Evolutionary conservation across 225 moss, liverwort and hornwort genomes (phyloP), one percentile per base, ranked within the genome.

Genomic region (Bryum argenteum): DNA sequence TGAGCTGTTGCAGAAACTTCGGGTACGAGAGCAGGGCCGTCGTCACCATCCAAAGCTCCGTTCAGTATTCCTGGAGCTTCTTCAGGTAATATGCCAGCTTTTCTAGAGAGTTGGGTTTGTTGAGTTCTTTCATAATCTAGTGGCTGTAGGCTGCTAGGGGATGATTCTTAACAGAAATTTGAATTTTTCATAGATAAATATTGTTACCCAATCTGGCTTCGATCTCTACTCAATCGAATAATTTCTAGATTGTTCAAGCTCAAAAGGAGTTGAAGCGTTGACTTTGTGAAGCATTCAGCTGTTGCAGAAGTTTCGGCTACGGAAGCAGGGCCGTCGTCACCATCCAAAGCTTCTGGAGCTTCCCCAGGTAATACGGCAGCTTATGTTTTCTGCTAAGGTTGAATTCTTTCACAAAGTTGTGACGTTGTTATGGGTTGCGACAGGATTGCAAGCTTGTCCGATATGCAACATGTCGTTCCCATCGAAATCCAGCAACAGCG

Each of bases 361-460:
- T 72, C 55, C 72, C 61, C 71, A 56, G 80, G 80, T 75, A 9
- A 67, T 42, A 18, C 43, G 65, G 26, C 45, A 40, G 8, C 39
- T 22, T 20, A 18, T 20, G 8, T 67, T 22, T 28, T 33, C 33
- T 6, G 33, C 33, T 33, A 4, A 33, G 33, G 11, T 33, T 56
- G 16, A 58, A 12, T 43, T 47, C 37, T 33, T 9, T 65, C 18
- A 11, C 51, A 53, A 13, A n/a, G 59, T 54, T 8, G 18, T 58
- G 21, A 22, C 55, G 4, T 53, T 44, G 38, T 8, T 57, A 58
- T 58, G 54, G 18, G n/a, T 44, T 0, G 53, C 26, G 21, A 33
- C 67, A 0, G 79, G 74, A 40, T 42, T 74, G 54, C 79, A 69
- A 58, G 74, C 73, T 57, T 79, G 74, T 64, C 79, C 79, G 37